Base-by-base conservation (phyloP, 306 rosid genomes). In the Luffa acutangula region DNA sequence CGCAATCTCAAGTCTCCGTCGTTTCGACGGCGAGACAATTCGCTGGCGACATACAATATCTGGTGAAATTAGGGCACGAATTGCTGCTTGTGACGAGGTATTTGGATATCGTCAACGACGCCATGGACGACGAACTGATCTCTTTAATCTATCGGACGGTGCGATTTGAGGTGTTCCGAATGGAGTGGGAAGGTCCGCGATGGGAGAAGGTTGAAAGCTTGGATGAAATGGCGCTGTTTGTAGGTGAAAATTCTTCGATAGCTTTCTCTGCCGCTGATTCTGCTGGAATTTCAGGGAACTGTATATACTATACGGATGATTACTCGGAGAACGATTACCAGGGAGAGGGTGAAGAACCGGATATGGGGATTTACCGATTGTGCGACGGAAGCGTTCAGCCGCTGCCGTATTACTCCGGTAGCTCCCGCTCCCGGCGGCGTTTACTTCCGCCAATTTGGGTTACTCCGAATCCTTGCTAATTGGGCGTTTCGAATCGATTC, bases 361-460 rank as follows among this genome's bases (percentile, higher is more conserved):
- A 93, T 79, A 81, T 84, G 9, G 97, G 96, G 6, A 85, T 93
- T 45, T 93, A 78, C 83, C 84, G 81, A 21, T 49, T 93, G 13
- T 15, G 76, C 14, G 89, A 89, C 63, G 60, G 78, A 49, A 83
- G 70, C 12, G 79, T 93, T 46, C 89, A 91, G 33, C 82, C 84
- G 3, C 80, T 90, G 63, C 90, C 92, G 2, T 84, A 84, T 70
- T 88, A 85, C 79, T 81, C 82, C 36, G 77, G 83, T 49, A 82
- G 84, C 80, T 83, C 85, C 0, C 77, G 56, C 54, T 78, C 85
- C 49, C 58, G 54, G 17, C 79, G 81, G 1, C 85, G 83, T 49
- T 84, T 87, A 82, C 89, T 85, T 6, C 86, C 89, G 5, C 96
- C 96, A 0, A 77, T 92, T 39, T 92, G 97, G 97, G 78, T 93